Percentiles rank a stretch among this genome's conserved stretches.
phyloP scores from a whole-genome alignment of 345 rosid species.

The Raphanus raphanistrum region DNA sequence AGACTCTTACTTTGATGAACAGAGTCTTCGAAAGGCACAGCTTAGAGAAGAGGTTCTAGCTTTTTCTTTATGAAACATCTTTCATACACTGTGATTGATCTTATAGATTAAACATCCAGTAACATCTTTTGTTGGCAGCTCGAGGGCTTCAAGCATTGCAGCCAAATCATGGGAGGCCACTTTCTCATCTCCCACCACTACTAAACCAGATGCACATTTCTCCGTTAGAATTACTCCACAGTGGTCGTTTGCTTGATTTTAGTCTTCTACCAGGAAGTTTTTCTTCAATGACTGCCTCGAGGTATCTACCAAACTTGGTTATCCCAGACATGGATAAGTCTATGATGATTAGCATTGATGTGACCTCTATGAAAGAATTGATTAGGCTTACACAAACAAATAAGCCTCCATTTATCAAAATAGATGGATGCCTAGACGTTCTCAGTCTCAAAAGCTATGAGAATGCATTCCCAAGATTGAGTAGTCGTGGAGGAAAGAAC shows the following conservation, averaged over 20 bases:
- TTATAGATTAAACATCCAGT: too few relatives aligned
- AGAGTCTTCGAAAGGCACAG: constrained; percentile 32
- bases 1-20: too few relatives aligned
- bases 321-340: too few relatives aligned
- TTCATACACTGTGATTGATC: too few relatives aligned
- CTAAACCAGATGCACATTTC: constrained; percentile 43
- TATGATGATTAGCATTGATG: constrained; percentile 44
- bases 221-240: constrained; percentile 71
- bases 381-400: constrained; percentile 33
- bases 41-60: too few relatives aligned
- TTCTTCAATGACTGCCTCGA: constrained; percentile 37
- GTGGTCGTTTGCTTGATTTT: constrained; percentile 73
- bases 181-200: too few relatives aligned
- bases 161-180: too few relatives aligned
- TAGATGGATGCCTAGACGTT: constrained; percentile 55
- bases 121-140: too few relatives aligned
- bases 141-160: too few relatives aligned
- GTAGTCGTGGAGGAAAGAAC: constrained; percentile 47
- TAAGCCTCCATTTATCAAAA: constrained; percentile 77
- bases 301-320: constrained; percentile 20
- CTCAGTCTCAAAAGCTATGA: constrained; percentile 62
- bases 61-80: too few relatives aligned
- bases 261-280: constrained; percentile 76
- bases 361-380: constrained; percentile 71
- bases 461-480: background rate